phyloP scores from a whole-genome alignment of 1,284 basidiomycete species.

The Melampsora abietis-canadensis region DNA sequence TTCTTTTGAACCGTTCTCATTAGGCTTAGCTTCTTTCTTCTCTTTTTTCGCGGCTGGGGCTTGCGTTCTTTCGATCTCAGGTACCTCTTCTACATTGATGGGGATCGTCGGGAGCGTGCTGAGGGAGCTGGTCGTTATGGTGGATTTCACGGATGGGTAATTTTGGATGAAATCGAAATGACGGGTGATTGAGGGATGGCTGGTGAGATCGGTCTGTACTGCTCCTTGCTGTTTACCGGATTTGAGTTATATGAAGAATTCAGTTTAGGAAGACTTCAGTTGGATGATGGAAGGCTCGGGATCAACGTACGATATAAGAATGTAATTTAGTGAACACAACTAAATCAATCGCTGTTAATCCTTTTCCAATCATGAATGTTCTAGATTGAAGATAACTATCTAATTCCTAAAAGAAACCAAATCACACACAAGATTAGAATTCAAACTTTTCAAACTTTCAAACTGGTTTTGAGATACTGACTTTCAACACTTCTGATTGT shows the following conservation, averaged over 20 bases:
- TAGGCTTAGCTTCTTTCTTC: conserved; percentile 54
- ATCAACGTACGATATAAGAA: conserved; percentile 31
- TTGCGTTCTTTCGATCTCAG: conserved; percentile 70
- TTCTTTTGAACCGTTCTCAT: conserved; percentile 15
- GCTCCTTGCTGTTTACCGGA: conserved; percentile 2
- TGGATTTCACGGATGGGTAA: conserved; percentile 61
- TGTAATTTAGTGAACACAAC: conserved; percentile 24
- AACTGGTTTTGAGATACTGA: neutral
- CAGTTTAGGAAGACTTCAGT: neutral
- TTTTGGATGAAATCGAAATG: conserved; percentile 91
- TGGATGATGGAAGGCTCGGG: neutral
- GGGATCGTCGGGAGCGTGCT: conserved; percentile 57
- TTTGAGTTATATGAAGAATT: neutral
- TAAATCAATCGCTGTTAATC: conserved; percentile 13
- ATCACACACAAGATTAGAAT: neutral
- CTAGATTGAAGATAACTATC: conserved; percentile 24
- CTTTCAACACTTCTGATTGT: neutral
- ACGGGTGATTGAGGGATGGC: conserved; percentile 74
- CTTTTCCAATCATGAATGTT: conserved; percentile 22
- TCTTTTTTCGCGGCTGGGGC: conserved; percentile 60
- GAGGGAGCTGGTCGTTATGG: conserved; percentile 56
- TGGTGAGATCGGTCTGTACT: conserved; percentile 47
- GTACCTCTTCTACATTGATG: conserved; percentile 52
- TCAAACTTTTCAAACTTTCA: too few relatives aligned
- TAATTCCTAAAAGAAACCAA: conserved; percentile 4